Evolutionary conservation across 2,329 filamentous ascomycete genomes (phyloP).

Genomic region (Ophiostoma himal-ulmi): DNA sequence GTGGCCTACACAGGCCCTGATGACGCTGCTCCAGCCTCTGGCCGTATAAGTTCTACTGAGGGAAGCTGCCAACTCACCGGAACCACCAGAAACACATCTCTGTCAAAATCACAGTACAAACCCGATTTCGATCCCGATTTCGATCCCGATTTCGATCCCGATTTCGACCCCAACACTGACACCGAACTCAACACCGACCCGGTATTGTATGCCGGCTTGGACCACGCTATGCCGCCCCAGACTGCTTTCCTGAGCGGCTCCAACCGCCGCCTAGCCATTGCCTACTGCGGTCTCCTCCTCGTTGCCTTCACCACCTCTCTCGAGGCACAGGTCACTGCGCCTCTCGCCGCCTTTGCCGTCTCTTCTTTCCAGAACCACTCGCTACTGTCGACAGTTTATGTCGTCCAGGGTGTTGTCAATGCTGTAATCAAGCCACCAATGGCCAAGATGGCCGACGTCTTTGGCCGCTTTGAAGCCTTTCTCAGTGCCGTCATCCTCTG

Average conservation of each 20-base stretch:
- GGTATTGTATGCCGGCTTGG: neutral
- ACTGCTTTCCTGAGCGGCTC: slow-evolving; percentile 20
- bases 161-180: slow-evolving; percentile 7
- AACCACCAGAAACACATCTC: neutral
- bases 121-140: neutral
- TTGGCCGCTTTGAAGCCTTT: slow-evolving; percentile 57
- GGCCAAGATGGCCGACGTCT: slow-evolving; percentile 57
- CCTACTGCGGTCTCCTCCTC: slow-evolving; percentile 41
- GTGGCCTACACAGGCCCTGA: slow-evolving; percentile 11
- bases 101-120: neutral
- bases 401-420: slow-evolving; percentile 59
- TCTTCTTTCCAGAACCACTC: slow-evolving; percentile 59
- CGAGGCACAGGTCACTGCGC: slow-evolving; percentile 57
- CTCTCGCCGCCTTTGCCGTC: slow-evolving; percentile 57
- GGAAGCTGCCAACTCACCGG: neutral
- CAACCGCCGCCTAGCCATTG: slow-evolving; percentile 22
- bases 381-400: slow-evolving; percentile 57
- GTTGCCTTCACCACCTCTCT: slow-evolving; percentile 63
- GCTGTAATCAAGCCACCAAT: slow-evolving; percentile 56
- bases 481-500: slow-evolving; percentile 48
- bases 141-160: neutral
- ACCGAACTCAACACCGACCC: neutral
- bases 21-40: slow-evolving; percentile 15
- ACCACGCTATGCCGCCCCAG: slow-evolving; percentile 20
- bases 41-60: slow-evolving; percentile 14